Evolutionary conservation across 208 protist genomes (phyloP).

Genomic region (Crithidia brevicula): DNA sequence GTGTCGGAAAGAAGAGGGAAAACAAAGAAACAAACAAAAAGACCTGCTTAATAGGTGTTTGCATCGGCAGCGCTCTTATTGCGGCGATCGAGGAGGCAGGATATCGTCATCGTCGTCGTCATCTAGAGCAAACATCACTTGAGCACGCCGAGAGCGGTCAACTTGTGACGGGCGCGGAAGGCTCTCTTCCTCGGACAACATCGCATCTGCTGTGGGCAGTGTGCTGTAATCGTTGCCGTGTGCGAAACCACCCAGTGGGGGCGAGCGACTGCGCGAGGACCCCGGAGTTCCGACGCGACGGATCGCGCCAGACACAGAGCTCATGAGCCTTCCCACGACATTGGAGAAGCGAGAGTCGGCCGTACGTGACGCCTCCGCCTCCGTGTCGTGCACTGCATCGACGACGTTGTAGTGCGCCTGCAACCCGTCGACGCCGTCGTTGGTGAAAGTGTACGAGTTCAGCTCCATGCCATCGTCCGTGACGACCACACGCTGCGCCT

Average conservation of each 20-base stretch:
- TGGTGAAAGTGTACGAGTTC: background rate
- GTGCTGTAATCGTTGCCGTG: slow-evolving; percentile 10
- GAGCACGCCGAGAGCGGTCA: background rate
- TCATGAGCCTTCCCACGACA: background rate
- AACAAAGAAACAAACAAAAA: background rate
- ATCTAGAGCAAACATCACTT: slow-evolving; percentile 11
- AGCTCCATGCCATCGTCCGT: background rate
- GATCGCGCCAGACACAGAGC: background rate
- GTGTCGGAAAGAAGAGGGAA: slow-evolving; percentile 13
- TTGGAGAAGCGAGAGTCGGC: background rate
- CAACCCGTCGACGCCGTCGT: background rate
- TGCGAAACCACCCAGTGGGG: background rate
- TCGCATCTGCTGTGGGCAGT: background rate
- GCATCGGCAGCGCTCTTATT: background rate
- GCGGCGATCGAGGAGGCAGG: background rate
- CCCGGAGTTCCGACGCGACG: background rate
- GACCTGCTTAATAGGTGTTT: no score
- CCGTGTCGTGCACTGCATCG: background rate
- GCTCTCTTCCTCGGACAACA: background rate
- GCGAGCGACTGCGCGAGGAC: background rate
- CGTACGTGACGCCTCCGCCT: background rate
- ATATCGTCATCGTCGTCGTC: slow-evolving; percentile 22
- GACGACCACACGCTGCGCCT: background rate
- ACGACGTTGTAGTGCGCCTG: background rate
- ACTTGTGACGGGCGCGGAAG: background rate